phyloP scores from a whole-genome alignment of 2,329 filamentous ascomycete genomes.

The Ophiostoma himal-ulmi region DNA sequence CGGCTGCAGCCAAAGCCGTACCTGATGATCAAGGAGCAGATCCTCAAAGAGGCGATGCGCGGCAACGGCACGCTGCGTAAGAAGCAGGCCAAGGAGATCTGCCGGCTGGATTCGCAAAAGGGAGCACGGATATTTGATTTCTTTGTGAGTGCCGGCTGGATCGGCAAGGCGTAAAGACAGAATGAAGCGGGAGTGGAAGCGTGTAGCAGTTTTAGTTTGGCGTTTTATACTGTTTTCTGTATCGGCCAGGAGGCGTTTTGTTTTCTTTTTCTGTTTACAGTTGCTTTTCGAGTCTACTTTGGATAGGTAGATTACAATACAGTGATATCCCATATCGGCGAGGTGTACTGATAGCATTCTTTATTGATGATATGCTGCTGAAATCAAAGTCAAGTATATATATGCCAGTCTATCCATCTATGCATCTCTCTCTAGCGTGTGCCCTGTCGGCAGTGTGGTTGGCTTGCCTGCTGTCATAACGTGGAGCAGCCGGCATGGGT shows the following conservation, averaged over 20 bases:
- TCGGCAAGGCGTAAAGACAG: constrained; percentile 63
- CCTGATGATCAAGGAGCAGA: constrained; percentile 83
- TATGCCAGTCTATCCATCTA: neutral
- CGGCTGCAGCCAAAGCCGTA: constrained; percentile 91
- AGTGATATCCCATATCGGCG: neutral
- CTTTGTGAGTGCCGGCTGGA: constrained; percentile 87
- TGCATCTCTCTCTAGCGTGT: neutral
- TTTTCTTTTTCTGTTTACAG: neutral
- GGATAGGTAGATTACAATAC: constrained; percentile 8
- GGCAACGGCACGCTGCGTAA: constrained; percentile 84
- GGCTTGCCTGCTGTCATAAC: constrained; percentile 30
- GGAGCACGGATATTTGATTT: constrained; percentile 87
- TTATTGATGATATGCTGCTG: neutral
- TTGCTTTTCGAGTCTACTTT: neutral
- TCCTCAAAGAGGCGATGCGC: constrained; percentile 87
- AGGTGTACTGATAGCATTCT: neutral
- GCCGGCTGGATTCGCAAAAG: constrained; percentile 76
- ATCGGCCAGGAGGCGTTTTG: neutral
- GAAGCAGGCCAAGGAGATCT: constrained; percentile 85
- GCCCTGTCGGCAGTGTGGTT: neutral
- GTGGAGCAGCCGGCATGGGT: constrained; percentile 36
- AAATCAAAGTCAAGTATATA: neutral
- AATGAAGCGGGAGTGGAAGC: neutral
- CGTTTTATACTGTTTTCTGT: neutral
- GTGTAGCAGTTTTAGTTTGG: neutral